Evolutionary conservation across 2,329 filamentous ascomycete species (phyloP).

Genomic region (Diaporthe aspalathi): DNA sequence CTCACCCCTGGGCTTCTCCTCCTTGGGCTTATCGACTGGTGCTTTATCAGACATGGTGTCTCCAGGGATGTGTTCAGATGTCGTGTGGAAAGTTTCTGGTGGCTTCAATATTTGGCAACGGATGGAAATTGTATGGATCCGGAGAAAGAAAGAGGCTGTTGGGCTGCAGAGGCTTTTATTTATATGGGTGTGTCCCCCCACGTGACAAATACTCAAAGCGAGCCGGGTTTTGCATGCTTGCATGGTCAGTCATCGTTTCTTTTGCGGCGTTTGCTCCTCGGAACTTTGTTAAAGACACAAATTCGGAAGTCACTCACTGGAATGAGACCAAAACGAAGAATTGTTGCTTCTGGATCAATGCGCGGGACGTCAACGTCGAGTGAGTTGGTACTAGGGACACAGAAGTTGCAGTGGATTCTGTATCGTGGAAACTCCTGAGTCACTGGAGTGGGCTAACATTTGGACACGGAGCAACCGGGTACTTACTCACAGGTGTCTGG

Average conservation of each 20-base stretch:
- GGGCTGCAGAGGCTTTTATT: not conserved
- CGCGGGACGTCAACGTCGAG: not conserved
- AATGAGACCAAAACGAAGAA: not conserved
- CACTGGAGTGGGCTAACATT: not conserved
- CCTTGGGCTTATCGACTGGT: not conserved
- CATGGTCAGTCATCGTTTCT: not conserved
- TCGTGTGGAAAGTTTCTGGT: not conserved
- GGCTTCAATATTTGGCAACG: not conserved
- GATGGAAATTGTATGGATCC: not conserved
- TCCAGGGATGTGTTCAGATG: not conserved
- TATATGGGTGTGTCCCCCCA: not conserved
- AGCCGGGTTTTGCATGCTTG: accelerated
- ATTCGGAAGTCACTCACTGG: not conserved
- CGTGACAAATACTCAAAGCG: not conserved
- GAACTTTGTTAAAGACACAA: not conserved
- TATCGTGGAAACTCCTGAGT: not conserved
- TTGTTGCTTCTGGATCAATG: not conserved
- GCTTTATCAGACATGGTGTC: not conserved
- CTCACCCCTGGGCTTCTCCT: too few relatives aligned
- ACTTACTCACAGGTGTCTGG: too few relatives aligned
- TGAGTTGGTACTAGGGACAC: too few relatives aligned
- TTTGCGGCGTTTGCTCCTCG: not conserved
- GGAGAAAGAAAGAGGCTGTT: not conserved
- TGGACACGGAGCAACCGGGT: too few relatives aligned
- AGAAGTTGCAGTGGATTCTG: not conserved